A percentile compares a stretch with the other conserved stretches of the same genome.
These are phyloP conservation scores for Aspergillus novoparasiticus DNA, from an alignment of 2,329 filamentous ascomycete genomes.

Conservation along the genomic window DNA sequence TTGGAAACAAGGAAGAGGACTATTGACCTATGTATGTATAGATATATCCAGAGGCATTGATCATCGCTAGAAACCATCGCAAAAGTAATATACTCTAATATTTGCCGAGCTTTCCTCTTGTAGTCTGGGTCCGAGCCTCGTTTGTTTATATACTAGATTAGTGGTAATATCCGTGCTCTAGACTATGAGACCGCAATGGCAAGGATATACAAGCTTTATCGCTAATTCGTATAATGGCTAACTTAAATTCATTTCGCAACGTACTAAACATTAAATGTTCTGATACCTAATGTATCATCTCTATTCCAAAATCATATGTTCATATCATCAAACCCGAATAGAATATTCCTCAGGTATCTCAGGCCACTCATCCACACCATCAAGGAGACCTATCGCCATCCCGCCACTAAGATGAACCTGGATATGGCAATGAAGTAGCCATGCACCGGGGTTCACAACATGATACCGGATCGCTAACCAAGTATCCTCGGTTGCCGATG, in stretches of 20 bases:
- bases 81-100: accelerated
- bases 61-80: accelerated
- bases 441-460: constrained; percentile 56
- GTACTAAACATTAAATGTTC: not conserved
- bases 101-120: too few relatives aligned
- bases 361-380: constrained; percentile 41
- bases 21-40: not conserved
- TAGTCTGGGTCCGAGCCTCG: too few relatives aligned
- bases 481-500: constrained; percentile 31
- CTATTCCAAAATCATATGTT: not conserved
- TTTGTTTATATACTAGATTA: too few relatives aligned
- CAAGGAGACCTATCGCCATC: constrained; percentile 58
- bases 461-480: constrained; percentile 60
- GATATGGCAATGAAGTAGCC: constrained; percentile 61
- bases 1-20: not conserved
- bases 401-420: constrained; percentile 57
- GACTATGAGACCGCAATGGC: too few relatives aligned
- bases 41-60: accelerated
- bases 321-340: not conserved
- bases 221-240: accelerated
- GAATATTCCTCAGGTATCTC: constrained; percentile 29
- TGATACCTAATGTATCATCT: not conserved
- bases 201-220: not conserved
- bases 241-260: not conserved
- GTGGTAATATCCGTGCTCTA: too few relatives aligned